Evolutionary conservation across 2,329 filamentous ascomycete species (phyloP).

Genomic region (Phyllosticta citribraziliensis): DNA sequence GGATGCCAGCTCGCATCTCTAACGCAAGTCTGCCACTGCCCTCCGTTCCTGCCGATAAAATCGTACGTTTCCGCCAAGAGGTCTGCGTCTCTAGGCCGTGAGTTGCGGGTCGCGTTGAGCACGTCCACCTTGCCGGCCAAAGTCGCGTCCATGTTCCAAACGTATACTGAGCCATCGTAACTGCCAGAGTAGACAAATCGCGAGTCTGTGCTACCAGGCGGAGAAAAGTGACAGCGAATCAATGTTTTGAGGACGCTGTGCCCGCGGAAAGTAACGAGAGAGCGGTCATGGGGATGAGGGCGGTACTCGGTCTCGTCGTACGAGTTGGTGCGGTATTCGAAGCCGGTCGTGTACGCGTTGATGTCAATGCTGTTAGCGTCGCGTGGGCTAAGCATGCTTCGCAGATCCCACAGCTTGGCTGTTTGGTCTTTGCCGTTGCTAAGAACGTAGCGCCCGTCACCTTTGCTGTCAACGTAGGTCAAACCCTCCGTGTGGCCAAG

Average conservation of each 20-base stretch:
- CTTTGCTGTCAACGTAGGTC: slow-evolving; percentile 69
- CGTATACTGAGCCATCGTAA: slow-evolving; percentile 77
- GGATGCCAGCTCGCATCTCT: slow-evolving; percentile 90
- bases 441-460: slow-evolving; percentile 79
- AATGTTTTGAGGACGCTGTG: slow-evolving; percentile 83
- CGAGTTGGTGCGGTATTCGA: slow-evolving; percentile 63
- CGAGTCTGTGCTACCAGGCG: slow-evolving; percentile 73
- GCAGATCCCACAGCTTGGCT: slow-evolving; percentile 93
- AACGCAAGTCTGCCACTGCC: slow-evolving; percentile 66
- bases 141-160: slow-evolving; percentile 91
- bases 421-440: slow-evolving; percentile 94
- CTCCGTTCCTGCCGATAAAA: slow-evolving; percentile 44
- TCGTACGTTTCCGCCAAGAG: slow-evolving; percentile 48
- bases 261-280: slow-evolving; percentile 84
- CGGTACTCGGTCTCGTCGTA: slow-evolving; percentile 59
- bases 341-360: slow-evolving; percentile 49
- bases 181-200: slow-evolving; percentile 91
- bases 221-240: slow-evolving; percentile 92
- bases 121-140: slow-evolving; percentile 71
- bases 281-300: slow-evolving; percentile 77
- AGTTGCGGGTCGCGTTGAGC: slow-evolving; percentile 54
- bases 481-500: slow-evolving; percentile 56
- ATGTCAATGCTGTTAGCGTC: slow-evolving; percentile 49
- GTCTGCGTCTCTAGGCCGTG: slow-evolving; percentile 46
- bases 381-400: slow-evolving; percentile 73